Evolutionary conservation across 257 asterid genomes (phyloP).

Genomic region (Verbena officinalis): DNA sequence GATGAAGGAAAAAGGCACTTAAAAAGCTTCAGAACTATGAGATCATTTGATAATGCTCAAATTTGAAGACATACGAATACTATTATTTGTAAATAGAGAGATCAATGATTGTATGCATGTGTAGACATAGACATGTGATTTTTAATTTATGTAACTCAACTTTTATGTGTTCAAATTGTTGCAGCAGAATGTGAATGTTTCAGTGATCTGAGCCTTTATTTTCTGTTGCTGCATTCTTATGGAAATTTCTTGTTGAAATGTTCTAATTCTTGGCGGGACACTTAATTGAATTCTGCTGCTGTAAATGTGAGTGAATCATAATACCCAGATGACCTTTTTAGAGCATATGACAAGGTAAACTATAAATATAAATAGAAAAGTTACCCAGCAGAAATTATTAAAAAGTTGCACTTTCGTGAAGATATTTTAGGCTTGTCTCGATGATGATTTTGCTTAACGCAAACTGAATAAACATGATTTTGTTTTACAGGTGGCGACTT

Average conservation of each 20-base stretch:
- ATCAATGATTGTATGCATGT: neutral
- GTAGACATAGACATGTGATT: neutral
- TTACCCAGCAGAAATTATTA: neutral
- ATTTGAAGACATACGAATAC: neutral
- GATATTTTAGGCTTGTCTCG: slow-evolving; percentile 12
- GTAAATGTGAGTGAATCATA: neutral
- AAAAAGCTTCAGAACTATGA: neutral
- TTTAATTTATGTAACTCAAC: too few relatives aligned
- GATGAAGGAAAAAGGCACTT: neutral
- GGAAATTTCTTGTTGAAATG: neutral
- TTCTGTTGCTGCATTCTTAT: too few relatives aligned
- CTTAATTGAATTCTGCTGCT: neutral
- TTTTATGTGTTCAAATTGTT: too few relatives aligned
- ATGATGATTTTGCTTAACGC: slow-evolving; percentile 2
- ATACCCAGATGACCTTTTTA: neutral
- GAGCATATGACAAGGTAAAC: neutral
- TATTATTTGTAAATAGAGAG: too few relatives aligned
- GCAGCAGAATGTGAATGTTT: too few relatives aligned
- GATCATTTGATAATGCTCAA: neutral
- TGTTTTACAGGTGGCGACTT: slow-evolving; percentile 74
- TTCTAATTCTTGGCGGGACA: neutral
- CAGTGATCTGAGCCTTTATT: too few relatives aligned
- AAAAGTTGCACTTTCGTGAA: neutral
- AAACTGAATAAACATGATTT: slow-evolving; percentile 21
- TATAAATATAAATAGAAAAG: neutral